These are phyloP conservation scores for Adansonia madagascariensis DNA, from an alignment of 441 rosid species.

Conservation along the genomic window DNA sequence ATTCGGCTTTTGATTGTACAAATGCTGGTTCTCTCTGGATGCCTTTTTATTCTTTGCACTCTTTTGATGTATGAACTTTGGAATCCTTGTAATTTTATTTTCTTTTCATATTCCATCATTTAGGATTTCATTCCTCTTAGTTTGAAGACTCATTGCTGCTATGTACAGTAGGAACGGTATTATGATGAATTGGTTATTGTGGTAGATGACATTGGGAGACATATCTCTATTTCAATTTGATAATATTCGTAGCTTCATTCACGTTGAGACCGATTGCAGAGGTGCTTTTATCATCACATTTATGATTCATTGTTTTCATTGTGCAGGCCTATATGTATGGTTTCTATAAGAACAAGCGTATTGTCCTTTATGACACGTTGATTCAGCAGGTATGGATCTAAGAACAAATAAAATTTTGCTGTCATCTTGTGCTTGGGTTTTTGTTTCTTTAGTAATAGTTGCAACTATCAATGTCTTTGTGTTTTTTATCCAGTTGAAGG, in stretches of 20 bases:
- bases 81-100: background rate
- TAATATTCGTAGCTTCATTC: background rate
- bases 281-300: background rate
- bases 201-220: slow-evolving; percentile 1
- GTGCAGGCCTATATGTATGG: slow-evolving; percentile 99
- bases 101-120: background rate
- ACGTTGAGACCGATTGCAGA: background rate
- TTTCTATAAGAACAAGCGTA: slow-evolving; percentile 96
- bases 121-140: background rate
- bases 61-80: background rate
- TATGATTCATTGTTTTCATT: slow-evolving; percentile 30
- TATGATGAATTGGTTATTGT: background rate
- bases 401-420: background rate
- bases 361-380: slow-evolving; percentile 93
- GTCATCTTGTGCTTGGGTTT: background rate
- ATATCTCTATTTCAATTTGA: background rate
- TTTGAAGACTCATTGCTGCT: background rate
- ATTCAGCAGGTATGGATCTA: slow-evolving; percentile 79
- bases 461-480: background rate
- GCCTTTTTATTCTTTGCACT: background rate
- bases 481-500: background rate
- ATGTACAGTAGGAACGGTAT: background rate
- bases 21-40: background rate
- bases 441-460: background rate
- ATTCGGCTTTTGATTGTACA: background rate